Evolutionary conservation across 2,329 filamentous ascomycete genomes (phyloP), one percentile per base, ranked within the genome.

Genomic region (Helicocarpus griseus): DNA sequence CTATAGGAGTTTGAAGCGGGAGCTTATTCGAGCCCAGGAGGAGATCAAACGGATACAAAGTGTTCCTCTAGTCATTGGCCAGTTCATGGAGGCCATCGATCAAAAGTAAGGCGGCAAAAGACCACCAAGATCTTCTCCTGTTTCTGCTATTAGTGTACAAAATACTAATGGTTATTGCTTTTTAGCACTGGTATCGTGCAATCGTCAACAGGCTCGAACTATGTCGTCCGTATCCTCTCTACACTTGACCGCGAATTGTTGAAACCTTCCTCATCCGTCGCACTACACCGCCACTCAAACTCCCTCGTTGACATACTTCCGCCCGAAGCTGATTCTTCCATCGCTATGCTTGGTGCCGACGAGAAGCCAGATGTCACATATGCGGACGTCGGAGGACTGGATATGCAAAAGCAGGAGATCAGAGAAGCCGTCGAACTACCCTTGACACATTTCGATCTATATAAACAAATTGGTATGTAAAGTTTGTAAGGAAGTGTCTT

Each of bases 331-430:
- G 93, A 98, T 74, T 96, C 90, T 35, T 96, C 90, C 36, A 98
- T 98, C 68, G 93, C 93, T 58, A 98, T 98, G 93, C 81, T 98
- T 50, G 91, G 91, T 55, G 80, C 85, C 52, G 87, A 95, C 65
- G 93, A 98, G 80, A 98, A 97, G 79, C 93, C 93, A 31, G 93
- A 98, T 70, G 88, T 98, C 54, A 95, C 90, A 40, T 98, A 98
- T 64, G 91, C 90, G 56, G 93, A 98, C 70, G 93, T 98, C 56
- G 93, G 93, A 76, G 93, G 93, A 46, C 74, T 97, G 59, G 93
- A 98, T 65, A 98, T 98, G 93, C 93, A 98, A 75, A 98, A 98
- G 77, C 93, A 98, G 74, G 93, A 98, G 73, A 98, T 98, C 58
- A 82, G 93, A 59, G 93, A 98, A 74, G 93, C 93, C 9, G 93